These are phyloP conservation scores for Thielaviopsis cerberus DNA, from an alignment of 2,329 filamentous ascomycete genomes.

Conservation along the genomic window DNA sequence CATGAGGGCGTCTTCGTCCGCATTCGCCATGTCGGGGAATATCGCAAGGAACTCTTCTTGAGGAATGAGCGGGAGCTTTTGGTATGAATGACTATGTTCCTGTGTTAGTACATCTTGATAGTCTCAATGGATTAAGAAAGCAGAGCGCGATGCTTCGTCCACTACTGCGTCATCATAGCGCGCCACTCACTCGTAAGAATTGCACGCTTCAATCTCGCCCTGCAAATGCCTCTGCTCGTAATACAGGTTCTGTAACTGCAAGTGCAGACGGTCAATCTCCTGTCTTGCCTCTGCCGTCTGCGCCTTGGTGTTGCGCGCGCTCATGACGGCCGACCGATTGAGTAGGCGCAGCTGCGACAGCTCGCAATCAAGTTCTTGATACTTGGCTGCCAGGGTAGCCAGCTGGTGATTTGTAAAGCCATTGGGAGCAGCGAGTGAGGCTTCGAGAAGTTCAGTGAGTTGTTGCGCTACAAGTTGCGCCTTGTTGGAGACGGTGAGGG, in stretches of 20 bases:
- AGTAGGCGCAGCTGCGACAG: conserved; percentile 64
- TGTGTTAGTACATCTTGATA: neutral
- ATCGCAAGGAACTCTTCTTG: conserved; percentile 61
- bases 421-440: conserved; percentile 25
- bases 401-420: conserved; percentile 15
- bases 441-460: conserved; percentile 36
- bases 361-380: conserved; percentile 30
- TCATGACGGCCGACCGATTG: conserved; percentile 64
- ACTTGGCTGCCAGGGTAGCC: neutral
- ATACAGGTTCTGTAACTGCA: conserved; percentile 87
- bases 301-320: conserved; percentile 69
- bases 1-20: conserved; percentile 67
- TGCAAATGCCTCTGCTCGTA: conserved; percentile 87
- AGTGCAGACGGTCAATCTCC: conserved; percentile 77
- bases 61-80: conserved; percentile 66
- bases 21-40: conserved; percentile 55
- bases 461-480: conserved; percentile 53
- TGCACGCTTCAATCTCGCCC: conserved; percentile 77
- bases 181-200: conserved; percentile 80
- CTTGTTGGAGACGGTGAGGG: conserved; percentile 53
- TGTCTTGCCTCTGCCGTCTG: conserved; percentile 72
- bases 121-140: too few species aligned
- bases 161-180: too few species aligned
- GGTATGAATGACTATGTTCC: conserved; percentile 66
- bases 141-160: too few species aligned